Evolutionary conservation across 129 eudicot species (phyloP), one percentile per base, ranked within the genome.

Genomic region (Centaurea solstitialis): DNA sequence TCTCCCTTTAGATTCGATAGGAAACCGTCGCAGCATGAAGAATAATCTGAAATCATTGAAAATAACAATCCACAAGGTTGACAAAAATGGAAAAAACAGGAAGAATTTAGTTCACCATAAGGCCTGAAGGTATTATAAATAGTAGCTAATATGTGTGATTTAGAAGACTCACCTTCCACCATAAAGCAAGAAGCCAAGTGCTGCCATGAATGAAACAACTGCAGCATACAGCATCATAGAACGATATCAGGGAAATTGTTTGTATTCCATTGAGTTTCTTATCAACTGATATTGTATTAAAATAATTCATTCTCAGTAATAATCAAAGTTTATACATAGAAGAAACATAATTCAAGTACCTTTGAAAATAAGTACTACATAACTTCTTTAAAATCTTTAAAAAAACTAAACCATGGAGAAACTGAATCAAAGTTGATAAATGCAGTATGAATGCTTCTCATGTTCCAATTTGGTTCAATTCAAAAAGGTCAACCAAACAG

Each of bases 1-100:
- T 85, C 93, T 91, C 70, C 97, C 98, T 84, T 87, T 91, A 9
- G 98, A 94, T 85, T 94, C 98, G 24, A 91, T 88, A 74, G 98
- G 98, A 78, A 94, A 91, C 39, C 97, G 93, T 68, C 97, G 85
- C 66, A 94, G 87, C 98, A 91, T 91, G 83, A 87, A 65, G 77
- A 91, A 94, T 78, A 91, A 90, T 84, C 97, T 91, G 88, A 68
- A 68, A 20, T 12, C 76, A 68, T 71, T 11, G 4, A 39, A 66
- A 67, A 79, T 72, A 30, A 74, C 53, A 76, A 74, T 57, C 47
- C 72, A 38, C 35, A 61, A n/a, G 35, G 24, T 47, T 21, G 26
- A 39, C 41, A 59, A 30, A 67, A 77, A 68, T 22, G 9, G n/a
- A 65, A 43, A 84, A 41, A 41, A 41, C 23, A 23, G 22, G 72